Base-by-base conservation (phyloP, 2,329 filamentous ascomycete genomes). In the Cryphonectria carpinicola region DNA sequence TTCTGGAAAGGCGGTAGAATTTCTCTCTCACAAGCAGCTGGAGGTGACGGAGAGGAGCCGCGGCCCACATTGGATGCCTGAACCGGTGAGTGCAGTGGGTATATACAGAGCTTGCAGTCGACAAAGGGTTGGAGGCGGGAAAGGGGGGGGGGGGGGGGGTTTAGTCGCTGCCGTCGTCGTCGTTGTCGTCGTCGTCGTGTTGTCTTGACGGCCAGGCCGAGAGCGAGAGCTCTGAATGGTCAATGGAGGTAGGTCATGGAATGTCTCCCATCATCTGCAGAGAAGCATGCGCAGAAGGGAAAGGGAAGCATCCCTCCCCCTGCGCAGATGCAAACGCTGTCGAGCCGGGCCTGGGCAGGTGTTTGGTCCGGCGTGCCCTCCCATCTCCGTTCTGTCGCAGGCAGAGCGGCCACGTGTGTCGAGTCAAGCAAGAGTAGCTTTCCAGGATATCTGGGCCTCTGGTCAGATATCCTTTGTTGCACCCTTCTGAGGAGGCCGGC, bases 351-450 rank as follows among this genome's bases (percentile, higher is more conserved):
- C 58, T 49, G 19, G 63, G 32, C 66, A 65, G 61, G 17, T 68
- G 70, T 68, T 37, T 66, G 63, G 41, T 61, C 11, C 65, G 58
- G 43, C 65, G 46, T 58, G 39, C 58, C 32, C 65, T 54, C 67
- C 60, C 65, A 35, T 71, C 67, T 43, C 70, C 74, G 56, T 69
- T 67, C 70, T 35, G 73, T 73, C 74, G 73, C 73, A 71, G 76
- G 72, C 72, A 75, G 78, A 76, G 76, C 77, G 75, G 81, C 83
- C 84, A 86, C 83, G 82, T 86, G 84, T 85, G 84, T 84, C 85
- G 85, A 87, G 85, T 87, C 85, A 82, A 83, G 80, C 78, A 80
- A 82, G 79, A 76, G 78, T 75, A 70, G 61, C 66, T 77, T 76
- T 76, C 77, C 77, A 72, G 77, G 76, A 77, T 78, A 76, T 77